phyloP scores from a whole-genome alignment of 1,284 basidiomycete species.

The Erythrobasidium hasegawianum region DNA sequence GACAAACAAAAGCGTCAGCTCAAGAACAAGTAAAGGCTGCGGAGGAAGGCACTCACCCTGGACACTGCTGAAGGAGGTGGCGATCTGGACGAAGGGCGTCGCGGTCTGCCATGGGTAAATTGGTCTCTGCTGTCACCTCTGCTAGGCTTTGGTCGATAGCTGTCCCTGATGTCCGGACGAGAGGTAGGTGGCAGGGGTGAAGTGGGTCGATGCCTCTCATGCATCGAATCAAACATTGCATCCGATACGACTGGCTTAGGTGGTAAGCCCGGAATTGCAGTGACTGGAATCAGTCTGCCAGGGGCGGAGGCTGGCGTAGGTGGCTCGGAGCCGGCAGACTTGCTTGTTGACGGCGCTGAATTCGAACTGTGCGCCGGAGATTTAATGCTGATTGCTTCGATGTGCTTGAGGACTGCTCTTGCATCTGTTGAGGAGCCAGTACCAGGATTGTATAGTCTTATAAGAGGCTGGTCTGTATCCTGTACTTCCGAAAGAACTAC shows the following conservation, averaged over 20 bases:
- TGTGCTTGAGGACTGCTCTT: neutral
- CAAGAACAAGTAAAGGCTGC: too few species aligned
- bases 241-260: slow-evolving; percentile 1
- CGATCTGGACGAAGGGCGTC: neutral
- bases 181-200: neutral
- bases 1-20: too few species aligned
- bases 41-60: too few species aligned
- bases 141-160: neutral
- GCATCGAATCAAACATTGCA: neutral
- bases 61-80: neutral
- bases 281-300: neutral
- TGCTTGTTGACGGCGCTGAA: too few species aligned
- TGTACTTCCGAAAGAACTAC: neutral
- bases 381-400: neutral
- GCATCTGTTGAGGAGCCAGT: neutral
- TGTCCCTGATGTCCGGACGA: neutral
- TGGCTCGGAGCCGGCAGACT: too few species aligned
- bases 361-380: too few species aligned
- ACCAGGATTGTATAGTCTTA: neutral
- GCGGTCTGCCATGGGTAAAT: neutral
- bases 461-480: neutral
- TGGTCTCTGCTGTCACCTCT: neutral
- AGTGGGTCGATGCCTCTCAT: neutral
- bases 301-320: neutral
- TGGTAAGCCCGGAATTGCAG: neutral